Evolutionary conservation across 1,139 yeast genomes (phyloP).

Genomic region (Hyphopichia wangnamkhiaoensis): DNA sequence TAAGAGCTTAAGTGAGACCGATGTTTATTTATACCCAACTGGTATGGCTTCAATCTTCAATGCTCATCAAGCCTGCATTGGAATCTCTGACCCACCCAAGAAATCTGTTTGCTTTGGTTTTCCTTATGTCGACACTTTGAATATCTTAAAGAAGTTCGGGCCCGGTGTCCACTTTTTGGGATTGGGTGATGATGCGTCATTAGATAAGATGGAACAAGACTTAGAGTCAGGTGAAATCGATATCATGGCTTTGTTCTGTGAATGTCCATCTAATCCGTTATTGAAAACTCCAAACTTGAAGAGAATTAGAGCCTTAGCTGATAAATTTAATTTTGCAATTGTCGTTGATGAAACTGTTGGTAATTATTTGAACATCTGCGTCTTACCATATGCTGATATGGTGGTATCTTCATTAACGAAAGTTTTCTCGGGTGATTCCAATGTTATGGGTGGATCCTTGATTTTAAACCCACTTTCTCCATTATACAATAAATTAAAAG

Average conservation of each 20-base stretch:
- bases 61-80: constrained; percentile 70
- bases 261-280: constrained; percentile 91
- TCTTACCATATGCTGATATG: constrained; percentile 79
- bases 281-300: constrained; percentile 78
- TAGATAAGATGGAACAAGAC: constrained; percentile 62
- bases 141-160: constrained; percentile 84
- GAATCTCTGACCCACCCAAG: constrained; percentile 30
- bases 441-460: constrained; percentile 92
- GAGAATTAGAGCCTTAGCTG: constrained; percentile 64
- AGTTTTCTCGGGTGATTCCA: constrained; percentile 91
- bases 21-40: constrained; percentile 81
- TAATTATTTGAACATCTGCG: constrained; percentile 81
- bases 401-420: constrained; percentile 88
- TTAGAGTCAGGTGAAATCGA: constrained; percentile 64
- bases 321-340: constrained; percentile 69
- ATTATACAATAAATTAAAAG: constrained; percentile 53
- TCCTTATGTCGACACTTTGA: constrained; percentile 91
- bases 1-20: constrained; percentile 47
- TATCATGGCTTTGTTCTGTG: constrained; percentile 76
- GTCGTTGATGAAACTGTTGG: constrained; percentile 95
- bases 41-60: constrained; percentile 93
- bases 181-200: constrained; percentile 72
- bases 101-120: constrained; percentile 92
- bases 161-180: constrained; percentile 86
- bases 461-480: constrained; percentile 70